phyloP scores from a whole-genome alignment of 176 grass and related monocot genomes.

The Metroxylon sagu region DNA sequence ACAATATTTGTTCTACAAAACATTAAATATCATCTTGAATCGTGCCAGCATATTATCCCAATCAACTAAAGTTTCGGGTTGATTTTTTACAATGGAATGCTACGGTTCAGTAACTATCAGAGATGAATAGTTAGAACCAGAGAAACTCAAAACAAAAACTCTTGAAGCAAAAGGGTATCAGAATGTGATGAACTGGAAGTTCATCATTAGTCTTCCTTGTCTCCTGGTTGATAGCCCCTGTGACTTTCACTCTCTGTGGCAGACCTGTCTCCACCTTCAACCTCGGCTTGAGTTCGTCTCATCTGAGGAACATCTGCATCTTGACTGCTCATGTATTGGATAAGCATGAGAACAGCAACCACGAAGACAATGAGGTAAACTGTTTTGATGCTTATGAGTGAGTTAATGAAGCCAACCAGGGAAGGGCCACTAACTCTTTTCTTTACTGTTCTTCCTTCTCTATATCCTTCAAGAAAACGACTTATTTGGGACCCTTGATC shows the following conservation, averaged over 20 bases:
- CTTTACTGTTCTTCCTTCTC: conserved; percentile 72
- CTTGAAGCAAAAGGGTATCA: too few relatives aligned
- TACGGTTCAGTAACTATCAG: too few relatives aligned
- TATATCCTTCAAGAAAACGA: conserved; percentile 85
- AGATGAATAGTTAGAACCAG: too few relatives aligned
- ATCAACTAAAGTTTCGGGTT: too few relatives aligned
- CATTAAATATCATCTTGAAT: too few relatives aligned
- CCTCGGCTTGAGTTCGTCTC: neutral
- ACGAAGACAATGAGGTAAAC: conserved; percentile 73
- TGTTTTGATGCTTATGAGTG: conserved; percentile 59
- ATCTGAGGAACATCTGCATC: conserved; percentile 32
- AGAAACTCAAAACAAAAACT: too few relatives aligned
- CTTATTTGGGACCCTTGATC: conserved; percentile 77
- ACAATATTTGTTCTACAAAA: too few relatives aligned
- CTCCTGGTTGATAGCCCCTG: conserved; percentile 21
- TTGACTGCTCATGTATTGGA: conserved; percentile 59
- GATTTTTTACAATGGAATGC: too few relatives aligned
- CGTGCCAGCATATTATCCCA: too few relatives aligned
- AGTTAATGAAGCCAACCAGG: conserved; percentile 72
- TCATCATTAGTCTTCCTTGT: conserved; percentile 26
- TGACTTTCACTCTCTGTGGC: neutral
- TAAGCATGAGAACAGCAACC: conserved; percentile 51
- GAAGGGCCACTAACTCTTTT: conserved; percentile 81
- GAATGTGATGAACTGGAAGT: too few relatives aligned
- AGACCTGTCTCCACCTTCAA: neutral